Percentiles rank a stretch among this genome's conserved stretches.
Evolutionary conservation across 306 rosid species (phyloP).

Genomic region (Prunus persica): Prunus_persica_NCBIv2 NC_034010.1:29564001-29564500

Average conservation of each 20-base stretch:
- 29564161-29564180: conserved; percentile 8
- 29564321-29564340: background rate
- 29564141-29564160: background rate
- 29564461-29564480: too few relatives aligned
- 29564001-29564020: conserved; percentile 85
- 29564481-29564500: too few relatives aligned
- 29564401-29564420: background rate
- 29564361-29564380: background rate
- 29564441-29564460: too few relatives aligned
- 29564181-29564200: conserved; percentile 27
- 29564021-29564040: conserved; percentile 82
- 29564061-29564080: conserved; percentile 74
- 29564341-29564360: conserved; percentile 3
- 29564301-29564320: background rate
- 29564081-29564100: conserved; percentile 90
- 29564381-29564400: background rate
- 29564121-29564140: background rate
- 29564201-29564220: background rate
- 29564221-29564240: conserved; percentile 4
- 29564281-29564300: background rate
- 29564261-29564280: conserved; percentile 1
- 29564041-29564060: conserved; percentile 92
- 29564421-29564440: too few relatives aligned
- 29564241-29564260: conserved; percentile 17
- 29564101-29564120: conserved; percentile 15